Evolutionary conservation across 352 stramenopile species (phyloP).

Genomic region (Hyaloperonospora brassicae): DNA sequence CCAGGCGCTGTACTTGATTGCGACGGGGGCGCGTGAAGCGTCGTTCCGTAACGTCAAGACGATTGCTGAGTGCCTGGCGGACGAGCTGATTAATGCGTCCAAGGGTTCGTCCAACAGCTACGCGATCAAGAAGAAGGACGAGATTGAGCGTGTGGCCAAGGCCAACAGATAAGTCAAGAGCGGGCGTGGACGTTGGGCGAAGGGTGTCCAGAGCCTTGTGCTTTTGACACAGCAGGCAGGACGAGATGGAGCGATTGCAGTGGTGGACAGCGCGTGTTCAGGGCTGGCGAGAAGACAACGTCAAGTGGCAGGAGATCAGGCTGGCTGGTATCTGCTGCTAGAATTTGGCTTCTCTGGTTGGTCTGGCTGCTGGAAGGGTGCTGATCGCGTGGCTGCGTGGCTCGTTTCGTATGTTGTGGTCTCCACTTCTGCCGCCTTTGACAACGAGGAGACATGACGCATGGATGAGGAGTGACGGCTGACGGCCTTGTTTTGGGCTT

Average conservation of each 20-base stretch:
- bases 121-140: conserved; percentile 99
- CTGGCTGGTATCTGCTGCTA: neutral
- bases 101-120: conserved; percentile 99
- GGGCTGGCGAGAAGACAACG: conserved; percentile 6
- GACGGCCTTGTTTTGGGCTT: conserved; percentile 32
- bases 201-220: conserved; percentile 4
- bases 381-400: neutral
- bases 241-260: conserved; percentile 1
- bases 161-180: conserved; percentile 96
- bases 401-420: conserved; percentile 1
- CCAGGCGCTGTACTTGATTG: conserved; percentile 98
- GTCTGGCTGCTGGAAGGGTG: conserved; percentile 1
- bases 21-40: conserved; percentile 95
- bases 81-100: conserved; percentile 99
- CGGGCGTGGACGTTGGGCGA: conserved; percentile 7
- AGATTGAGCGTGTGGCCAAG: conserved; percentile 99
- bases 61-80: conserved; percentile 98
- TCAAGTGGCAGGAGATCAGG: neutral
- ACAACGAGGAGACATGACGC: conserved; percentile 8
- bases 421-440: conserved; percentile 13
- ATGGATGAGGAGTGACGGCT: conserved; percentile 22
- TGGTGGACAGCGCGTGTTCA: conserved; percentile 4
- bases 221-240: conserved; percentile 3
- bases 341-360: conserved; percentile 6
- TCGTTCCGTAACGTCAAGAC: conserved; percentile 99